A percentile compares a stretch with the other conserved stretches of the same genome.
phyloP scores from a whole-genome alignment of 805 yeast species.

The Maudiozyma pseudohumilis region DNA sequence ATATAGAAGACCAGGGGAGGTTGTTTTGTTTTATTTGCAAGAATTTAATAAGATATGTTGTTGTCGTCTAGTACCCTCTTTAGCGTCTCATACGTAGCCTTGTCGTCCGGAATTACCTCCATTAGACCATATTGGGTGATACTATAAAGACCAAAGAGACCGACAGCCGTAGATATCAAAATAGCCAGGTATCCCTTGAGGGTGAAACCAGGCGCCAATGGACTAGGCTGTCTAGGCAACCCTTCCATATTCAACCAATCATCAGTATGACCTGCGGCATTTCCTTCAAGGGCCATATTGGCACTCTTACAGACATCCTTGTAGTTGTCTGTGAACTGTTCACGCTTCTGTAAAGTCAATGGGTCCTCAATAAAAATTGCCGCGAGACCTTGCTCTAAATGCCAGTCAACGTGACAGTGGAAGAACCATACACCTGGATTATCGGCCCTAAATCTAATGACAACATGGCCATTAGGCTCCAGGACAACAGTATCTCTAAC shows the following conservation, averaged over 20 bases:
- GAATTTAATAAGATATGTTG: conserved; percentile 8
- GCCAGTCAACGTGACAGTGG: conserved; percentile 89
- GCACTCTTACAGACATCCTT: conserved; percentile 39
- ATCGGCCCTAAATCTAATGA: conserved; percentile 63
- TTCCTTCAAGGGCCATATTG: conserved; percentile 43
- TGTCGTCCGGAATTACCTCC: conserved; percentile 45
- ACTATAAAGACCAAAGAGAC: conserved; percentile 49
- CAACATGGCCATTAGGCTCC: conserved; percentile 57
- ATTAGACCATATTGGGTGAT: conserved; percentile 58
- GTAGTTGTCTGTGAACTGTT: conserved; percentile 39
- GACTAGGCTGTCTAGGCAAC: conserved; percentile 48
- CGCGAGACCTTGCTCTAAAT: conserved; percentile 73
- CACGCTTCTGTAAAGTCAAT: conserved; percentile 35
- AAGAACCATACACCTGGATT: conserved; percentile 93
- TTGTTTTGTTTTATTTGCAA: not conserved
- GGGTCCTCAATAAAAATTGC: conserved; percentile 67
- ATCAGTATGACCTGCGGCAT: conserved; percentile 59
- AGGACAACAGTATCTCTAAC: conserved; percentile 64
- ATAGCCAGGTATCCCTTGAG: conserved; percentile 59
- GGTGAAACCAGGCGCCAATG: conserved; percentile 66
- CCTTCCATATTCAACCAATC: conserved; percentile 51
- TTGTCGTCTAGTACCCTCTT: conserved; percentile 26
- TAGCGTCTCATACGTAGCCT: conserved; percentile 32
- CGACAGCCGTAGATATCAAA: conserved; percentile 41
- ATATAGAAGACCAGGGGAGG: not conserved